Evolutionary conservation across 1,284 basidiomycete genomes (phyloP).

Genomic region (Neonothopanus nambi): DNA sequence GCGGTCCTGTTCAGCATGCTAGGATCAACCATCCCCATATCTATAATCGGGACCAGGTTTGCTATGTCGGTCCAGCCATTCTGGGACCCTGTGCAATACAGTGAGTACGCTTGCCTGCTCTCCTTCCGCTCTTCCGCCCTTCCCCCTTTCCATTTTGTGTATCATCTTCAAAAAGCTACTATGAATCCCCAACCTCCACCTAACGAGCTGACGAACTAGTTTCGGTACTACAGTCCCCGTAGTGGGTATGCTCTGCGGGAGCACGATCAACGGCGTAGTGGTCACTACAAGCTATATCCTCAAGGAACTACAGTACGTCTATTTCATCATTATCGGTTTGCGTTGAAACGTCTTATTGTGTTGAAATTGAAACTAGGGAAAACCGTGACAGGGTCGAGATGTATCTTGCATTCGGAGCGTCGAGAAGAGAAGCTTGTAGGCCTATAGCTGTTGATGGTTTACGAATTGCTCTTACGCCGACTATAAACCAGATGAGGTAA

Average conservation of each 20-base stretch:
- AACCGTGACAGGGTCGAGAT: slow-evolving; percentile 83
- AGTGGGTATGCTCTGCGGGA: slow-evolving; percentile 86
- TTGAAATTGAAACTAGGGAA: slow-evolving; percentile 50
- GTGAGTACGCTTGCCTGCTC: slow-evolving; percentile 36
- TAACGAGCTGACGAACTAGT: background rate
- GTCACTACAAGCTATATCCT: slow-evolving; percentile 67
- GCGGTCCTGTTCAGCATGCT: slow-evolving; percentile 70
- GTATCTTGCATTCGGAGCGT: slow-evolving; percentile 81
- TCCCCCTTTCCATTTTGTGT: too few species aligned
- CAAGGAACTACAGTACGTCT: slow-evolving; percentile 63
- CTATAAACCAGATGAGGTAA: slow-evolving; percentile 84
- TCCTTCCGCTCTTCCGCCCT: background rate
- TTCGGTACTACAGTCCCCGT: slow-evolving; percentile 61
- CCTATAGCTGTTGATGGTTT: slow-evolving; percentile 78
- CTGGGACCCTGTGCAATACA: slow-evolving; percentile 81
- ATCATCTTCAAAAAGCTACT: too few species aligned
- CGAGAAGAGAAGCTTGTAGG: slow-evolving; percentile 75
- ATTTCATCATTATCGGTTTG: background rate
- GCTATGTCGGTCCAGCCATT: slow-evolving; percentile 79
- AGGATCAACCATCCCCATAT: slow-evolving; percentile 77
- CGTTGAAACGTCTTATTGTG: background rate
- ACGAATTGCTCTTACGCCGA: slow-evolving; percentile 76
- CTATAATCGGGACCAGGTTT: slow-evolving; percentile 73
- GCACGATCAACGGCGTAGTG: slow-evolving; percentile 74
- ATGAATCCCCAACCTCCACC: background rate